Evolutionary conservation across 1,139 yeast species (phyloP), one percentile per base, ranked within the genome.

Genomic region (Candida glucosophila): DNA sequence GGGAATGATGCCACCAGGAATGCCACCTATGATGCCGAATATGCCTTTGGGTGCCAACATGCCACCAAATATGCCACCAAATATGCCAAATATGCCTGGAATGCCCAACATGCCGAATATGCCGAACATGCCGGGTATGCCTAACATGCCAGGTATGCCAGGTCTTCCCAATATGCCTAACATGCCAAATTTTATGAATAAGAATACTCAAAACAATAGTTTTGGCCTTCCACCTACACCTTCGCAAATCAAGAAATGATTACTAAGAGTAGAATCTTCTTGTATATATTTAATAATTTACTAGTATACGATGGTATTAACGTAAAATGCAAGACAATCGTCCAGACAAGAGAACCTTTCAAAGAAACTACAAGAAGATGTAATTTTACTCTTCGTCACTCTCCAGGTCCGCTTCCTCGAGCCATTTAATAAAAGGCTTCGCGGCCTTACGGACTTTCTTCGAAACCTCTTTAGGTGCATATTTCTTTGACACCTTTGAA

Each of bases 361-460:
- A 9, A 22, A 15, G 18, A 22, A 15, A 8, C 20, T 15, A 13
- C 12, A 18, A 20, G n/a, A n/a, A 9, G 23, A n/a, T 20, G 15
- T 19, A 14, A 18, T 26, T 15, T 33, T 56, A 56, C 35, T 73
- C 76, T 36, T 78, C 90, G 42, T 79, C 82, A 44, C 59, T 51
- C 44, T 62, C 70, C 43, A 62, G 70, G 39, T 86, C 97, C 33
- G 98, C 97, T 55, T 81, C 90, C 49, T 85, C 78, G 40, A 90
- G 73, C 98, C 98, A 90, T 43, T 80, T 77, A 38, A 90, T 63
- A 59, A 90, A 90, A 21, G 97, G 95, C 60, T 85, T 86, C 34
- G 96, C 96, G 24, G 95, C 93, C 58, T 78, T 83, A 58, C 96
- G 82, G 29, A 90, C 95, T 69, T 85, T 88, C 63, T 88, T 88